A percentile compares a stretch with the other conserved stretches of the same genome.
Evolutionary conservation across 2,329 filamentous ascomycete genomes (phyloP).

Genomic region (Apiospora pterosperma): DNA sequence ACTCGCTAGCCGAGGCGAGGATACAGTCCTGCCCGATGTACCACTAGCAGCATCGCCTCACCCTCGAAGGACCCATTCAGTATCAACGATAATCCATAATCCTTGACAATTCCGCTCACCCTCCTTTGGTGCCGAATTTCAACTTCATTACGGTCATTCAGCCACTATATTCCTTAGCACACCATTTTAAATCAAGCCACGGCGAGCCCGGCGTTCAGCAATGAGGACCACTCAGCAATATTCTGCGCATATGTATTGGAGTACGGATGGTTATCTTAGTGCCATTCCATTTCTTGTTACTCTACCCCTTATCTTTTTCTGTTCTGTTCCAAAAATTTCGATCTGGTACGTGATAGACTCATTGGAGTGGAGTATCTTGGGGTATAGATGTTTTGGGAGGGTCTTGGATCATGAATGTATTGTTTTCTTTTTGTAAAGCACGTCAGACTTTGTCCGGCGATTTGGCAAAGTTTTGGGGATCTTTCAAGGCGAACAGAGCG

Average conservation of each 20-base stretch:
- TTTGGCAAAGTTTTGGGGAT: slow-evolving; percentile 16
- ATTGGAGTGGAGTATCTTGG: slow-evolving; percentile 4
- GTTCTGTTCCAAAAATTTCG: background rate
- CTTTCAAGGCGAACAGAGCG: slow-evolving; percentile 16
- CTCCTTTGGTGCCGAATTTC: slow-evolving; percentile 13
- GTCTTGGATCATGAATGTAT: slow-evolving; percentile 5
- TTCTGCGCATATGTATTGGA: background rate
- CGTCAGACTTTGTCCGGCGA: slow-evolving; percentile 2
- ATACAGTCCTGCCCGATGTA: background rate
- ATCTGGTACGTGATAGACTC: slow-evolving; percentile 9
- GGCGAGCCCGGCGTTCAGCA: slow-evolving; percentile 21
- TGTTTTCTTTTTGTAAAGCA: background rate
- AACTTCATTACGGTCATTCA: slow-evolving; percentile 11
- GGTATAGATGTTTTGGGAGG: slow-evolving; percentile 11
- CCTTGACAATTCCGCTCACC: slow-evolving; percentile 9
- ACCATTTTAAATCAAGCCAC: slow-evolving; percentile 9
- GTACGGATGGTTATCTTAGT: background rate
- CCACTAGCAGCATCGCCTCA: background rate
- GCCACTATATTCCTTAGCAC: background rate
- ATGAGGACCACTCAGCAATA: slow-evolving; percentile 7
- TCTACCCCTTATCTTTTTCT: background rate
- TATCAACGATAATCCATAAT: slow-evolving; percentile 24
- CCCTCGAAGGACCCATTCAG: background rate
- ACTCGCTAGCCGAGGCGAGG: background rate
- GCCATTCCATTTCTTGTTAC: background rate